Percentiles rank a stretch among this genome's conserved stretches.
Conservation (phyloP, 805 yeast species). For the Priceomyces carsonii region DNA sequence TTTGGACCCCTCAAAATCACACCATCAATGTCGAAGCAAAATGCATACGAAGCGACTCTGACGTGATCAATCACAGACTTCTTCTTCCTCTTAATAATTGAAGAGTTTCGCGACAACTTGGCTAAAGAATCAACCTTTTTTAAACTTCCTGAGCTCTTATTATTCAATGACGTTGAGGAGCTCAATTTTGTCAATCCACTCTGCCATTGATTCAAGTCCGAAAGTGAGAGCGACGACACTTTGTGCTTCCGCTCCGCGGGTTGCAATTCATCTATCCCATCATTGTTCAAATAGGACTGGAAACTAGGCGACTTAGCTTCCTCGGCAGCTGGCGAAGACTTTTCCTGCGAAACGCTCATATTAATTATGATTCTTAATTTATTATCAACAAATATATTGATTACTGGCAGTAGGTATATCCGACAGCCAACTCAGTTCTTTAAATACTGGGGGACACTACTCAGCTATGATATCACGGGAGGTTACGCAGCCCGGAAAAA, state of each 20-base stretch:
- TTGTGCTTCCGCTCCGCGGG: constrained; percentile 64
- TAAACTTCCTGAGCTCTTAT: constrained; percentile 35
- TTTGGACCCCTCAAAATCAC: constrained; percentile 84
- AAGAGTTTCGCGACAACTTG: constrained; percentile 47
- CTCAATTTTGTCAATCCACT: constrained; percentile 43
- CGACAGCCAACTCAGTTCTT: not conserved
- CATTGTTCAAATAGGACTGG: constrained; percentile 67
- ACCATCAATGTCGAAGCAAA: constrained; percentile 93
- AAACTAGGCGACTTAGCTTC: constrained; percentile 19
- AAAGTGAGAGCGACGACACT: constrained; percentile 65
- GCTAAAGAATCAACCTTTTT: constrained; percentile 46
- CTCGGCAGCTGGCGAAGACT: constrained; percentile 8
- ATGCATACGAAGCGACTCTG: constrained; percentile 79
- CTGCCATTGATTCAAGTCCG: constrained; percentile 68
- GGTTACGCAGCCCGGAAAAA: not conserved
- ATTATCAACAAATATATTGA: no score
- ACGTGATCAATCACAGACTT: constrained; percentile 62
- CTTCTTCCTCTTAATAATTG: constrained; percentile 47
- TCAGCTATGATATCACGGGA: not conserved
- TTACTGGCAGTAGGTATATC: not conserved
- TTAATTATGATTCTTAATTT: constrained; percentile 1
- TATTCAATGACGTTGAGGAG: constrained; percentile 35
- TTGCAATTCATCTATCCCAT: constrained; percentile 66
- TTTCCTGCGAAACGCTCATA: constrained; percentile 3
- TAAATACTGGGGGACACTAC: not conserved